Base-by-base conservation (phyloP, 2,329 filamentous ascomycete species). In the Clonostachys rosea region DNA sequence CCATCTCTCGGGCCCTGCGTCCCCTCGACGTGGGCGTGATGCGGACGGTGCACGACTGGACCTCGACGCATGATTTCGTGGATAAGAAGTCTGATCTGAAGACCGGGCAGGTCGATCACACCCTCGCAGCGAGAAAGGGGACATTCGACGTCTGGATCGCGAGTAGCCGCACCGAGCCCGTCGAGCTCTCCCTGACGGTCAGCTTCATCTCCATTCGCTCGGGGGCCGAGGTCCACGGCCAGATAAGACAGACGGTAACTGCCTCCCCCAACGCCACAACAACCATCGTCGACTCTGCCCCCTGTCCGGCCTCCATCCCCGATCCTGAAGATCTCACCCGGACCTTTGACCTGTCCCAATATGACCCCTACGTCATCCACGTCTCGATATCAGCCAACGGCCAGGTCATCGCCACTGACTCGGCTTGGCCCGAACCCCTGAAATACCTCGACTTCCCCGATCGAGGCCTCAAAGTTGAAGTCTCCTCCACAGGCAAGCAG, bases 401-500 rank as follows among this genome's bases (percentile, higher is more conserved):
- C 1, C 50, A 60, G 16, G 57, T 70, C 14, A 57, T 78, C 3
- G 69, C 76, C 5, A 63, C 70, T 13, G 75, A 78, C 48, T 66
- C 71, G 12, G 76, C 78, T 33, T 85, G 81, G 80, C 80, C 81
- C 1, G 76, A 84, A 43, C 81, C 81, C 1, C 52, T 84, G 44
- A 85, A 85, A 60, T 83, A 82, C 50, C 59, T 81, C 2, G 70
- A 76, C 51, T 64, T 84, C 40, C 59, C 67, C 12, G 62, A 71
- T 37, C 69, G 75, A 24, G 57, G 52, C 2, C 47, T 64, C 11
- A 39, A 63, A 1, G 58, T 81, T 11, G 55, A 55, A 10, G 54
- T 71, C 20, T 50, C 59, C 12, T n/a, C 17, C 1, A 34, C 42
- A 1, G 9, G 50, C 2, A 50, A 54, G 8, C 49, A 51, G 34